Evolutionary conservation across 306 rosid species (phyloP), one percentile per base, ranked within the genome.

Genomic region (Calophaca sinica): DNA sequence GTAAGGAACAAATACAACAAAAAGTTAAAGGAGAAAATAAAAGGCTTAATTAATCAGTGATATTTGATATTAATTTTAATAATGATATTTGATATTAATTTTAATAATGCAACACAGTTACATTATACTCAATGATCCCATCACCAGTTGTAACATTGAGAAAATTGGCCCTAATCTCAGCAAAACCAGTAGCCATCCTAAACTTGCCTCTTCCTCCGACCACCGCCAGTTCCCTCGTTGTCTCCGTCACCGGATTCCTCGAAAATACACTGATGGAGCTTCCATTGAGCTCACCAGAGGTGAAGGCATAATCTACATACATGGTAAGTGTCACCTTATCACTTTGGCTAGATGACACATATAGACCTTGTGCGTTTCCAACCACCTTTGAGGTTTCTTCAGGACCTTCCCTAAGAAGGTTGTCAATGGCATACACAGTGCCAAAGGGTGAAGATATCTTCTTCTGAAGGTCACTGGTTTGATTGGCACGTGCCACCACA

Each of bases 131-230:
- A 54, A 84, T 15, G 62, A 86, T 76, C 7, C 78, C 87, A 75
- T 78, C 86, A 10, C 86, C 86, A 44, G 61, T 75, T 0, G 67
- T 62, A 4, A 1, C n/a, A 36, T 86, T 66, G 2, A 80, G 49
- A 42, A 4, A 80, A 62, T 79, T 51, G 0, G 82, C 31, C 46
- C 35, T 80, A 7, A 78, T 46, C 14, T 9, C 9, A 0, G 64
- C 86, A 45, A 70, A 81, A 4, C 86, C 89, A 71, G 69, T 62
- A 2, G 84, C 87, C 78, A 83, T 20, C 55, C 75, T 48, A 31
- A 86, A 86, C 82, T 48, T 66, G 15, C 89, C 87, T 61, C 84
- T 66, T 36, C 89, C 87, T 41, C 89, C 87, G 2, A 86, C 87
- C 45, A 86, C 65, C 5, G 85, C 86, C 35, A 86, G 6, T 73